Conservation (phyloP, 2,329 filamentous ascomycete species). For the Clarireedia homoeocarpa region DNA sequence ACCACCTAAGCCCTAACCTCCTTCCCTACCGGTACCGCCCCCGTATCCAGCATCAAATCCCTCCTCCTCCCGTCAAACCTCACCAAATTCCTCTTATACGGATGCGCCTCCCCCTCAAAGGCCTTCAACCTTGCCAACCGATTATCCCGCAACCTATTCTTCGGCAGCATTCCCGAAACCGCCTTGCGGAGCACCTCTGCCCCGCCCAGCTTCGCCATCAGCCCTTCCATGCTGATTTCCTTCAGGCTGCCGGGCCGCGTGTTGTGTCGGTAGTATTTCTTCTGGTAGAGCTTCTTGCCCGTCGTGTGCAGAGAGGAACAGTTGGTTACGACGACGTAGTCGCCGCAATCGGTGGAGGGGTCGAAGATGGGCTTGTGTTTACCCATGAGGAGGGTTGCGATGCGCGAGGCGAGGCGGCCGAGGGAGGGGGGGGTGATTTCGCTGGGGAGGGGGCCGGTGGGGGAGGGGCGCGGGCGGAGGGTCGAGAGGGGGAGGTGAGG, state of each 20-base stretch:
- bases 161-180: slow-evolving; percentile 94
- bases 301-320: slow-evolving; percentile 83
- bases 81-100: slow-evolving; percentile 83
- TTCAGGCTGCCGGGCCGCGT: slow-evolving; percentile 82
- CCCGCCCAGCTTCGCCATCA: slow-evolving; percentile 92
- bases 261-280: slow-evolving; percentile 92
- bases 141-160: slow-evolving; percentile 87
- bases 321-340: slow-evolving; percentile 93
- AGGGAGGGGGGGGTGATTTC: slow-evolving; percentile 64
- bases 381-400: slow-evolving; percentile 86
- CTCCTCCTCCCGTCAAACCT: slow-evolving; percentile 52
- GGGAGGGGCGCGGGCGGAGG: slow-evolving; percentile 35
- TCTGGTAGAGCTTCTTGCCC: slow-evolving; percentile 87
- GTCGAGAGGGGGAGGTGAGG: slow-evolving; percentile 51
- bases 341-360: slow-evolving; percentile 95
- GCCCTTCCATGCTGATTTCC: slow-evolving; percentile 85
- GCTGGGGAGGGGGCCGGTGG: slow-evolving; percentile 32
- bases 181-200: slow-evolving; percentile 86
- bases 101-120: slow-evolving; percentile 88
- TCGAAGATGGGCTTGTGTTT: slow-evolving; percentile 99
- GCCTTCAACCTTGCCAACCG: slow-evolving; percentile 84
- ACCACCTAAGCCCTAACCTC: background rate
- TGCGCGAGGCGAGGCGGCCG: slow-evolving; percentile 79
- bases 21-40: slow-evolving; percentile 1
- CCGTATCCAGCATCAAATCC: slow-evolving; percentile 22